Base-by-base conservation (phyloP, 1,284 basidiomycete genomes). In the Nidula niveotomentosa region DNA sequence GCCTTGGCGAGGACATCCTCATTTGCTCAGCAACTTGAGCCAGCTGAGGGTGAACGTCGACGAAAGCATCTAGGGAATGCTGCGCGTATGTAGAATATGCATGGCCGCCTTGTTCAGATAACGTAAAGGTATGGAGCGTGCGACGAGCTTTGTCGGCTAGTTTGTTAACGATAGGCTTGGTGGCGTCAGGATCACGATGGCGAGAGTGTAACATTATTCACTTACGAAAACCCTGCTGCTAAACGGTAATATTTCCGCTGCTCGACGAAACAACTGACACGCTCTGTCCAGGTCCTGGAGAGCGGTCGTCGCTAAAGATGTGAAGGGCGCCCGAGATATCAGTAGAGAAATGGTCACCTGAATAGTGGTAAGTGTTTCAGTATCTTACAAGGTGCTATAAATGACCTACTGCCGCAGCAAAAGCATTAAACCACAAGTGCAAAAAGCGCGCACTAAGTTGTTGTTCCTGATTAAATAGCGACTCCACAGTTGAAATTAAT, bases 381-480 rank as follows among this genome's bases (percentile, higher is more conserved):
- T 36, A 6, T 5, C 23, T 33, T 9, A 33, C 15, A 18, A 36
- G 43, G 47, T 46, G 56, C 45, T 10, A 17, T 17, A 55, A 43
- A 17, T 36, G 47, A 54, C 88, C 68, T 67, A 91, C 89, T 52
- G 86, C 82, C 37, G 86, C 88, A 46, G 89, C 90, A 67, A 90
- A 91, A 15, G 86, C 78, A 63, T 91, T 89, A 55, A 89, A 89
- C 78, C 88, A 91, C 61, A 90, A 82, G 70, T 88, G 86, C 73
- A 90, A 82, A 68, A 89, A 85, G 37, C 90, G 78, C 58, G 81
- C 82, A 55, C 84, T 84, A 45, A 91, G 70, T 51, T 80, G 75
- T 9, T 82, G 80, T 63, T 89, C 83, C 55, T 81, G 78, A 35
- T 82, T 77, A 64, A 83, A 85, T 13, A 90, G 67, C 52, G 75